Conservation (phyloP, 495 filamentous ascomycete species). For the Penicillium bovifimosum region DNA sequence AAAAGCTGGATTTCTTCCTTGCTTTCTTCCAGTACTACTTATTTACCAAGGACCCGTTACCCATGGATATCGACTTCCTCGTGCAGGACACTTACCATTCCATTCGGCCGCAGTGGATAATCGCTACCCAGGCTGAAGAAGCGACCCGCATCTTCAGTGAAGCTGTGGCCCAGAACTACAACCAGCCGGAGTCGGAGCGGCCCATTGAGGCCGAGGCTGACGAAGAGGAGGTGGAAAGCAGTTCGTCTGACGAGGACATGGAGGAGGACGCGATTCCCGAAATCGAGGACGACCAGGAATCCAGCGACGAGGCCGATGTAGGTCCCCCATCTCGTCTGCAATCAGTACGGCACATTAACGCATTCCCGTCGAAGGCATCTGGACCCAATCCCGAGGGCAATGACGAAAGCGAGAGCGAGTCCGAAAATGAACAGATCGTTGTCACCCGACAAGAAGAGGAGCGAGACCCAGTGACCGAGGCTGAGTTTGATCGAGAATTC, state of each 20-base stretch:
- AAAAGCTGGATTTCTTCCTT: conserved; percentile 97
- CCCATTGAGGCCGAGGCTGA: conserved; percentile 60
- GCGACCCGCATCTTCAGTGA: conserved; percentile 80
- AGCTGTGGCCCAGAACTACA: conserved; percentile 82
- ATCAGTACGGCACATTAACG: neutral
- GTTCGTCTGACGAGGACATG: conserved; percentile 58
- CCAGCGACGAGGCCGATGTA: conserved; percentile 56
- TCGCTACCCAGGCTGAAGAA: conserved; percentile 74
- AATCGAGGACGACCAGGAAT: conserved; percentile 52
- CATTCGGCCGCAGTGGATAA: conserved; percentile 85
- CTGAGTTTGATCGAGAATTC: conserved; percentile 96
- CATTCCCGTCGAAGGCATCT: conserved; percentile 40
- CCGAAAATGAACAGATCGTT: conserved; percentile 78
- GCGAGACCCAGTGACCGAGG: conserved; percentile 88
- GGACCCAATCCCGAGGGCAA: conserved; percentile 40
- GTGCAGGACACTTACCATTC: conserved; percentile 85
- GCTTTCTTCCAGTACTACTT: conserved; percentile 98
- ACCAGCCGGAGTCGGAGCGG: conserved; percentile 65
- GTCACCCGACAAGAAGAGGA: conserved; percentile 87
- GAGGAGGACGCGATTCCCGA: conserved; percentile 53
- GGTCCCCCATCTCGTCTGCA: conserved; percentile 6
- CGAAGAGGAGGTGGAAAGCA: conserved; percentile 55
- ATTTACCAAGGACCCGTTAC: conserved; percentile 82
- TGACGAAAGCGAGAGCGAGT: conserved; percentile 45
- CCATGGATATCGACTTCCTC: conserved; percentile 97